Conservation (phyloP, 2,329 filamentous ascomycete genomes). For the Diplocarpon rosae region DNA sequence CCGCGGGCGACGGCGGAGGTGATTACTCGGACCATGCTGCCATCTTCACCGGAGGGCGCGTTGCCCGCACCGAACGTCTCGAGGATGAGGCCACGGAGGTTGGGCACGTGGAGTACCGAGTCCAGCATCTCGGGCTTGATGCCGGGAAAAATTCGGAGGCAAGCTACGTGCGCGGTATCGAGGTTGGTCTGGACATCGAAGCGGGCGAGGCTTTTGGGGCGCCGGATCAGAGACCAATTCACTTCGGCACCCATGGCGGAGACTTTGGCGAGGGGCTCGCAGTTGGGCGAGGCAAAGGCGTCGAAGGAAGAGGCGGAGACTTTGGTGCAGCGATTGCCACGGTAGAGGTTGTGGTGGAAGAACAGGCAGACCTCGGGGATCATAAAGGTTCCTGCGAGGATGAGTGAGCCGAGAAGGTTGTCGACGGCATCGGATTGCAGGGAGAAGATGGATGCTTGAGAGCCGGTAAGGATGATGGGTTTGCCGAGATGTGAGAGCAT, state of each 20-base stretch:
- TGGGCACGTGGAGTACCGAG: constrained; percentile 49
- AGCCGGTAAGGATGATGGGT: constrained; percentile 56
- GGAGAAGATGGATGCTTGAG: constrained; percentile 57
- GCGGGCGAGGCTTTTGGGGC: constrained; percentile 44
- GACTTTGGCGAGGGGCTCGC: constrained; percentile 51
- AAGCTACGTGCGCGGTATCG: constrained; percentile 56
- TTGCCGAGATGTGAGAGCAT: constrained; percentile 65
- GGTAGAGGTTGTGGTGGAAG: constrained; percentile 61
- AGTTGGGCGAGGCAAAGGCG: constrained; percentile 59
- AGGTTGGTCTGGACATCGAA: constrained; percentile 52
- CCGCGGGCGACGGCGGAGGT: constrained; percentile 52
- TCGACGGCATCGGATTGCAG: constrained; percentile 62
- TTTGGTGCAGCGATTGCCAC: constrained; percentile 59
- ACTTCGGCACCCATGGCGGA: constrained; percentile 49
- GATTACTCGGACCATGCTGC: constrained; percentile 48
- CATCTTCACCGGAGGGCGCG: constrained; percentile 51
- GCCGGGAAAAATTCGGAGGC: constrained; percentile 60
- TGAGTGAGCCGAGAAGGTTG: constrained; percentile 58
- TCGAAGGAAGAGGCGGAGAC: constrained; percentile 57
- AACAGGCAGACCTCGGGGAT: constrained; percentile 66
- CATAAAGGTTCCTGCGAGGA: constrained; percentile 63
- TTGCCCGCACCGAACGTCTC: constrained; percentile 67
- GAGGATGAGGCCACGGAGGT: constrained; percentile 54
- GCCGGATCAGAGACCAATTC: constrained; percentile 50
- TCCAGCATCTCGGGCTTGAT: constrained; percentile 63